Conservation (phyloP, 2,329 filamentous ascomycete genomes). For the Talaromyces albobiverticillius region DNA sequence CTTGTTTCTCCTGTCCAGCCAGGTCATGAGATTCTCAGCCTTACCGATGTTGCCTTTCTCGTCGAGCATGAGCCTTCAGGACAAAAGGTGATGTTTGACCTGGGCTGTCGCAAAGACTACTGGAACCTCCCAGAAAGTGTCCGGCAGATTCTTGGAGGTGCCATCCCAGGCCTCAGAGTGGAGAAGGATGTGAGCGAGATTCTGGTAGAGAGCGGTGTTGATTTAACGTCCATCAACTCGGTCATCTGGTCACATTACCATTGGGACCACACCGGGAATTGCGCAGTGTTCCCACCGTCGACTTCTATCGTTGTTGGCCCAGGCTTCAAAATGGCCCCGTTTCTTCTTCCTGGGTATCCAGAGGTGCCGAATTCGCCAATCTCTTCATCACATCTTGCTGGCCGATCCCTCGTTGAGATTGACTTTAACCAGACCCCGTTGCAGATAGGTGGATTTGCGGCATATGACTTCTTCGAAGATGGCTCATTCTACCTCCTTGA, state of each 20-base stretch:
- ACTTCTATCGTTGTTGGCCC: neutral
- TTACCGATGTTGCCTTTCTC: slow-evolving; percentile 20
- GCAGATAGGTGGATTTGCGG: neutral
- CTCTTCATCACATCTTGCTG: neutral
- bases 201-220: slow-evolving; percentile 15
- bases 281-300: neutral
- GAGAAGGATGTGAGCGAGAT: slow-evolving; percentile 22
- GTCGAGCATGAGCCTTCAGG: slow-evolving; percentile 21
- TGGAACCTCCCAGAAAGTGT: slow-evolving; percentile 20
- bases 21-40: slow-evolving; percentile 17
- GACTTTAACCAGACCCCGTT: slow-evolving; percentile 13
- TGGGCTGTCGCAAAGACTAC: slow-evolving; percentile 22
- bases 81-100: slow-evolving; percentile 24
- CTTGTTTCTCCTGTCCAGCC: neutral
- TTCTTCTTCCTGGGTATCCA: slow-evolving; percentile 31
- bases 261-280: neutral
- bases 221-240: slow-evolving; percentile 16
- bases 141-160: slow-evolving; percentile 5
- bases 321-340: neutral
- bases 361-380: neutral
- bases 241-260: slow-evolving; percentile 22
- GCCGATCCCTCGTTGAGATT: neutral
- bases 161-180: slow-evolving; percentile 14
- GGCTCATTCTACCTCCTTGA: neutral
- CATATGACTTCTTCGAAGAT: neutral